These are phyloP conservation scores for Aspergillus diversus DNA, from an alignment of 495 filamentous ascomycete species.

Conservation along the genomic window DNA sequence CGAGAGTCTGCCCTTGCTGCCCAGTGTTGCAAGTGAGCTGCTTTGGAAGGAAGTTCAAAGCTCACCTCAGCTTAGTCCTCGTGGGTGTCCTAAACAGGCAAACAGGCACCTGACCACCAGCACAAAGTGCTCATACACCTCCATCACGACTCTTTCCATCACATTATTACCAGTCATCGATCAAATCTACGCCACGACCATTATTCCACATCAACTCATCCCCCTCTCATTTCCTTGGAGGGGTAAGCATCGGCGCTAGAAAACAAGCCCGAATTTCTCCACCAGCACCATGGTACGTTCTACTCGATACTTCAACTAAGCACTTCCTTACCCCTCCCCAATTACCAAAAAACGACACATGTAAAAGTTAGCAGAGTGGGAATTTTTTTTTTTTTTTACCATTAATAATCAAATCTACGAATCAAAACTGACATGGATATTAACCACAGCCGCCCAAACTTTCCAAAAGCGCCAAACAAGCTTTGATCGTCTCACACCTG, in stretches of 20 bases:
- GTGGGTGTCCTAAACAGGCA: background rate
- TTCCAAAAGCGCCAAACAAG: constrained; percentile 62
- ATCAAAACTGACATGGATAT: background rate
- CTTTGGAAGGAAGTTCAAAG: background rate
- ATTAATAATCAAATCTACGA: background rate
- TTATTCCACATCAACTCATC: too few species aligned
- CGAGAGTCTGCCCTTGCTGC: too few species aligned
- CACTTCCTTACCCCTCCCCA: background rate
- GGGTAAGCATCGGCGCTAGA: background rate
- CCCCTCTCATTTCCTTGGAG: background rate
- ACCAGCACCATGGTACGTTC: constrained; percentile 4
- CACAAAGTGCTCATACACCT: too few species aligned
- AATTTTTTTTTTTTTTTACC: background rate
- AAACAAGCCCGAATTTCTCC: background rate
- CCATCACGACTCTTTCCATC: background rate
- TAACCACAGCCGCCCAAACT: constrained; percentile 62
- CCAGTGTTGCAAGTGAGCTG: too few species aligned
- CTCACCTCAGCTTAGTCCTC: background rate
- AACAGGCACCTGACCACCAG: background rate
- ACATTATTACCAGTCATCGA: too few species aligned
- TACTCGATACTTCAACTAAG: background rate
- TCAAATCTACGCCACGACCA: background rate
- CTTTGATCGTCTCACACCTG: constrained; percentile 65
- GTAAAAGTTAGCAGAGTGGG: background rate
- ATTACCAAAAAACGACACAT: background rate